Evolutionary conservation across 2,329 filamentous ascomycete genomes (phyloP), one percentile per base, ranked within the genome.

Genomic region (Fusarium algeriense): DNA sequence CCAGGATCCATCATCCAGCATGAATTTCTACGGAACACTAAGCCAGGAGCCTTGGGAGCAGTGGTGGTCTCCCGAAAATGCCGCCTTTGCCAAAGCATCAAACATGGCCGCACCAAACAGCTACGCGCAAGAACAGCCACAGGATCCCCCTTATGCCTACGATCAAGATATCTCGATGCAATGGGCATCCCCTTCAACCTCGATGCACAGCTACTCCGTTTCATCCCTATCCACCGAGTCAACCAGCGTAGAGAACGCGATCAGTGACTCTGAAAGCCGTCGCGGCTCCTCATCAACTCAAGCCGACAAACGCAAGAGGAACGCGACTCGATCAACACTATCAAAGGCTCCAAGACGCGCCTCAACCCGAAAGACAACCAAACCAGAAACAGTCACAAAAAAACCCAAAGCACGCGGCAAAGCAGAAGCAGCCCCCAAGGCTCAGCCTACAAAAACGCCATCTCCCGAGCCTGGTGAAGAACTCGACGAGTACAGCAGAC

Each of bases 301-400:
- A 2, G 3, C 23, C 12, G 50, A 65, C 1, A 53, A 34, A n/a
- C 44, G 37, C 3, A 57, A 54, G 7, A 40, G 28, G 17, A 54
- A 8, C 11, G 32, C 50, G 1, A 15, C 3, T 1, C 6, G 2
- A 34, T 4, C 14, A 0, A 4, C 26, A 7, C 4, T 40, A 3
- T 2, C 60, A 3, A 56, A 53, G 2, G 8, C 49, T 2, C 23
- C 64, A 7, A 55, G 8, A 53, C 54, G 55, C 19, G 12, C 12
- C 8, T 46, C 65, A 7, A 40, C 44, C 8, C 35, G 2, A 1
- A 69, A 50, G n/a, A 13, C 19, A 0, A 2, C 6, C 17, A 52
- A 41, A 1, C 0, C n/a, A 15, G 40, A 49, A 13, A 3, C 20
- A 14, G 9, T 6, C 1, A 12, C 23, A 3, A 30, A 40, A 2